Base-by-base conservation (phyloP, 2,329 filamentous ascomycete genomes). In the Ophiostoma ips region DNA sequence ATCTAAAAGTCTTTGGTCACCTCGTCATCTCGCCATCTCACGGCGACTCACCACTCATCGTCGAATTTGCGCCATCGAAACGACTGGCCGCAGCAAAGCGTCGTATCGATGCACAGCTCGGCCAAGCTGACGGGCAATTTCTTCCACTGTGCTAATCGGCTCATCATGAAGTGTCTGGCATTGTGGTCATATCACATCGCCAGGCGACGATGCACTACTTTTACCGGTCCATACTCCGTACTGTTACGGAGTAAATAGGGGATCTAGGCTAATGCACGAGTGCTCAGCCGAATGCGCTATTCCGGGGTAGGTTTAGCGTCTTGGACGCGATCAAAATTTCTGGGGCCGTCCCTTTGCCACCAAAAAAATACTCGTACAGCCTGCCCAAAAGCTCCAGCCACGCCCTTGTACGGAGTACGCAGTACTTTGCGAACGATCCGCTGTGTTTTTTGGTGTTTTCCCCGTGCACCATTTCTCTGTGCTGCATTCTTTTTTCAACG, bases 61-160 rank as follows among this genome's bases (percentile, higher is more conserved):
- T 80, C 76, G 46, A 87, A 78, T 62, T 89, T 88, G 54, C 83
- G 83, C 92, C 92, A 98, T 70, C 90, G 82, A 59, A 98, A 98
- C 0, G 90, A 95, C 64, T 98, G 92, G 3, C 92, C 92, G 63
- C 92, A 98, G 55, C 90, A 82, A 33, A 98, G 71, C 0, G 88
- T 95, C 0, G 90, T 98, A 59, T 95, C 87, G 57, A 98, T 88
- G 63, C 87, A 95, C 4, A 98, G 76, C 63, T 98, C 92, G 4
- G 81, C 77, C 33, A 95, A 68, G 53, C 74, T 84, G 37, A 95
- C 70, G 21, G 92, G 88, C 57, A 98, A 69, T 68, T 86, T 94
- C 56, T 79, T 79, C 92, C 92, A 98, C 62, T 87, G 84, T 15
- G 19, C 34, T 9, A 46, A 15, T 4, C 18, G 43, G 2, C 47